Conservation (phyloP, 2,329 filamentous ascomycete species). For the Talaromyces islandicus region DNA sequence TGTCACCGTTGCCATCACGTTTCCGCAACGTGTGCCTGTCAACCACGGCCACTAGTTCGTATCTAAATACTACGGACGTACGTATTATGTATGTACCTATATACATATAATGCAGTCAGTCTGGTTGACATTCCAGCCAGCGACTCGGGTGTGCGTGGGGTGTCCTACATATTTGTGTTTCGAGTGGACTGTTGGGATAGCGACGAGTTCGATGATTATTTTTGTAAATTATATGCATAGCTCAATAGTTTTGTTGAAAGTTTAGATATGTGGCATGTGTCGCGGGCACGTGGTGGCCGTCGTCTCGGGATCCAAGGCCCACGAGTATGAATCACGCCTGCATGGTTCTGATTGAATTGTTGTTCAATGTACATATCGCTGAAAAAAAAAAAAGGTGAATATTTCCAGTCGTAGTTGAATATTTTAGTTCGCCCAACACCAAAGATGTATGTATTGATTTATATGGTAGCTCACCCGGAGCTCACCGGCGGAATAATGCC, state of each 20-base stretch:
- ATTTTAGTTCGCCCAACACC: neutral
- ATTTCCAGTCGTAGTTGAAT: neutral
- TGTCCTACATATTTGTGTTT: neutral
- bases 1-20: neutral
- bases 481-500: conserved; percentile 44
- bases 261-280: neutral
- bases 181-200: neutral
- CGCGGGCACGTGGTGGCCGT: neutral
- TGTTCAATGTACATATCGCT: neutral
- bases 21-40: neutral
- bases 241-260: neutral
- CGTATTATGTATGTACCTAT: neutral
- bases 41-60: neutral
- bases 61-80: neutral
- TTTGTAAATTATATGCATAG: neutral
- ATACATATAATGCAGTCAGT: neutral
- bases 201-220: neutral
- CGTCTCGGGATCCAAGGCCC: neutral
- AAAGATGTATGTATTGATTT: neutral
- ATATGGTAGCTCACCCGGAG: conserved; percentile 28
- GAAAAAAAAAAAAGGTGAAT: neutral
- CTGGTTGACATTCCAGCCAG: neutral
- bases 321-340: neutral
- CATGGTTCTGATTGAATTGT: neutral
- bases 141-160: neutral